Evolutionary conservation across 257 asterid species (phyloP).

Genomic region (Solanum tarijense): DNA sequence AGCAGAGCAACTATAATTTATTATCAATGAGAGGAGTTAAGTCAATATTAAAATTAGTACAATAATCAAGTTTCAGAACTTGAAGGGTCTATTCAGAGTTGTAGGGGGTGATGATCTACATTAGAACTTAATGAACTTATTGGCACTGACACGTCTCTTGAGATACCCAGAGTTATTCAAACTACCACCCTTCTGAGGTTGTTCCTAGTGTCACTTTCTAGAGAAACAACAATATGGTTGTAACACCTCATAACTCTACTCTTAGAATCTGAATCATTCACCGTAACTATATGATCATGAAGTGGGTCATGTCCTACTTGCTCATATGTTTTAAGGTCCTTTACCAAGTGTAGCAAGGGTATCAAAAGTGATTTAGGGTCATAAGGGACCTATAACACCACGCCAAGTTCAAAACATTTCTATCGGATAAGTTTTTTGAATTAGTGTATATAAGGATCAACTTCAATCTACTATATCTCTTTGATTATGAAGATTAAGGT

Average conservation of each 20-base stretch:
- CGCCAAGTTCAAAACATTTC: neutral
- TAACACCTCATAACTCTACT: neutral
- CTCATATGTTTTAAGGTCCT: neutral
- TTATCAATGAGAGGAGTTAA: too few species aligned
- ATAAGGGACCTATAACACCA: neutral
- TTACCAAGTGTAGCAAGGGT: neutral
- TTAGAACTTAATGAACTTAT: too few species aligned
- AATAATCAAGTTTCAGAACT: too few species aligned
- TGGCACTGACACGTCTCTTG: neutral
- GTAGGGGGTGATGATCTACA: too few species aligned
- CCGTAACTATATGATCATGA: too few species aligned
- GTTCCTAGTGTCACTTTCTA: neutral
- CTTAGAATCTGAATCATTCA: neutral
- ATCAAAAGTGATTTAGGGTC: neutral
- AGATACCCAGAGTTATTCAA: too few species aligned
- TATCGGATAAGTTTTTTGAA: too few species aligned
- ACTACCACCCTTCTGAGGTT: neutral
- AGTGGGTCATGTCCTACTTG: neutral
- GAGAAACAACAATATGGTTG: neutral
- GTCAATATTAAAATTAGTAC: too few species aligned
- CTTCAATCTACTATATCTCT: neutral
- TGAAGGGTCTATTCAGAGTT: too few species aligned
- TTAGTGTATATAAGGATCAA: neutral
- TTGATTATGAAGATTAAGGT: neutral
- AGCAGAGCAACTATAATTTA: too few species aligned